Evolutionary conservation across 169 alveolate species (phyloP).

Genomic region (Eimeria tenella): DNA sequence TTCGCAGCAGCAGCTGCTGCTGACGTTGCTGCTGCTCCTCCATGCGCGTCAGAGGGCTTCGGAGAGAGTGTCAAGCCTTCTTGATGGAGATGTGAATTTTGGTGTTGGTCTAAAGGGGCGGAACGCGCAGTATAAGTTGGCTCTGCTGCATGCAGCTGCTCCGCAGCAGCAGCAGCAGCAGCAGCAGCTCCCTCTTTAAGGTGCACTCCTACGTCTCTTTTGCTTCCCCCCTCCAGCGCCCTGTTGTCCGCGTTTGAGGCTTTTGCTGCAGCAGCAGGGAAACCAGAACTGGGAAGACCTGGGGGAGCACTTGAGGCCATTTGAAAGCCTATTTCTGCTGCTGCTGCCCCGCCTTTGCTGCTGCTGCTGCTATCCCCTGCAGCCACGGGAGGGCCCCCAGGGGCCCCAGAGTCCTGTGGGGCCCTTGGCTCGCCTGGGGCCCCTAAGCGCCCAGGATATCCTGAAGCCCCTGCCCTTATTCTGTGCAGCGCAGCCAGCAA

Average conservation of each 20-base stretch:
- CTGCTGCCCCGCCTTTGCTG: background rate
- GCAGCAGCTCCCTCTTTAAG: background rate
- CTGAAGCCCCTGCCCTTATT: slow-evolving; percentile 11
- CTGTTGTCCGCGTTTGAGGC: background rate
- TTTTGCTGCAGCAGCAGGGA: too few relatives aligned
- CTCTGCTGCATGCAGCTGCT: background rate
- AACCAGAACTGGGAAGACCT: too few relatives aligned
- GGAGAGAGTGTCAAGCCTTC: too few relatives aligned
- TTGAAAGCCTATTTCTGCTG: background rate
- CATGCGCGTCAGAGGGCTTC: too few relatives aligned
- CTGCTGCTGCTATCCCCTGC: background rate
- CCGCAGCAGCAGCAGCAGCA: background rate
- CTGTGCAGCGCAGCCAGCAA: background rate
- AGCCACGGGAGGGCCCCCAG: too few relatives aligned
- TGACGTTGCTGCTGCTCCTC: background rate
- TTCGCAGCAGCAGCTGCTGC: slow-evolving; percentile 7
- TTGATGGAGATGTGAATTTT: too few relatives aligned
- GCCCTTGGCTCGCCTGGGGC: background rate
- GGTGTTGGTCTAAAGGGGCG: too few relatives aligned
- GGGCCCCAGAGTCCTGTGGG: background rate
- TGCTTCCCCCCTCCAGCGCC: background rate
- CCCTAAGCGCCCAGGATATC: background rate
- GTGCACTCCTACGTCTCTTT: background rate
- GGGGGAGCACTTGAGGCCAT: background rate
- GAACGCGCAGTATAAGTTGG: too few relatives aligned